phyloP scores from a whole-genome alignment of 164 flowering plant species.

The Macadamia tetraphylla region DNA sequence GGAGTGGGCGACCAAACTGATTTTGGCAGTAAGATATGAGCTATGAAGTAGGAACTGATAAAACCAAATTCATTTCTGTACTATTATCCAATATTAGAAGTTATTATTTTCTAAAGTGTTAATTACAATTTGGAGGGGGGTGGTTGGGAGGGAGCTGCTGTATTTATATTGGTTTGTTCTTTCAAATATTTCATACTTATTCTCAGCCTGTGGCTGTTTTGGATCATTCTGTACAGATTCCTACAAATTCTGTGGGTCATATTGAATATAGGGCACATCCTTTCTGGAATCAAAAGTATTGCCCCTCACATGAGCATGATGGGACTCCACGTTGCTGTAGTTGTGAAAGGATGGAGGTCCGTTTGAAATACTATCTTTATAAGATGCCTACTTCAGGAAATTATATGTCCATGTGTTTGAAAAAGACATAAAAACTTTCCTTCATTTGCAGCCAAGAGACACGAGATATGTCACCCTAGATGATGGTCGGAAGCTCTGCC shows the following conservation, averaged over 20 bases:
- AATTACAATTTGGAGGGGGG: too few species aligned
- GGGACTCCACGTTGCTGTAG: slow-evolving; percentile 88
- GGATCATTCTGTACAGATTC: slow-evolving; percentile 49
- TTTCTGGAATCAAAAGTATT: slow-evolving; percentile 84
- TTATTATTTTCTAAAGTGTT: too few species aligned
- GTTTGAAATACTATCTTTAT: slow-evolving; percentile 9
- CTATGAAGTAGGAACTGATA: too few species aligned
- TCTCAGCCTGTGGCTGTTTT: neutral
- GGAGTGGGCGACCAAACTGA: too few species aligned
- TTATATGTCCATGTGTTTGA: neutral
- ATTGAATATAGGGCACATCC: slow-evolving; percentile 94
- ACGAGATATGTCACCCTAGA: slow-evolving; percentile 49
- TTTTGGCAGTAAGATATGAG: too few species aligned
- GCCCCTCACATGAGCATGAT: slow-evolving; percentile 86
- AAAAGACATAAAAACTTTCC: slow-evolving; percentile 5
- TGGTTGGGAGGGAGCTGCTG: too few species aligned
- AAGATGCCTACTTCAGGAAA: neutral
- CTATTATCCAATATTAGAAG: too few species aligned
- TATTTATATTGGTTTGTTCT: neutral
- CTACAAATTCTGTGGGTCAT: slow-evolving; percentile 80
- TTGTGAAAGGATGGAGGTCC: slow-evolving; percentile 95
- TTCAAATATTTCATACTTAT: slow-evolving; percentile 1
- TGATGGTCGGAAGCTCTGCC: slow-evolving; percentile 86
- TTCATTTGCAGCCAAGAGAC: slow-evolving; percentile 52
- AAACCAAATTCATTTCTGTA: too few species aligned